Base-by-base conservation (phyloP, 2,329 filamentous ascomycete species). In the Chrysoporthe austroafricana region DNA sequence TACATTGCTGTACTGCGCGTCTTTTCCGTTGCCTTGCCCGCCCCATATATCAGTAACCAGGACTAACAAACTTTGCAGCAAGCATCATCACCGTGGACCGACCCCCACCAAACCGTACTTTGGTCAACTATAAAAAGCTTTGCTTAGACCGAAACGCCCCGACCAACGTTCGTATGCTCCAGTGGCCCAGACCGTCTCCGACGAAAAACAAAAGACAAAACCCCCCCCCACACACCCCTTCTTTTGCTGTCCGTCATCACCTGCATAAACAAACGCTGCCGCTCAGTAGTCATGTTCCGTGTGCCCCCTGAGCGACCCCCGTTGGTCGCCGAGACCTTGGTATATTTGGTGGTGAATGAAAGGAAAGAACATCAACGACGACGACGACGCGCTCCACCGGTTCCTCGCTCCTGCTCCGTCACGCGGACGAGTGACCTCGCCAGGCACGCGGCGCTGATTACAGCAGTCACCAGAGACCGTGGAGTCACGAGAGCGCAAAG, bases 1-100 rank as follows among this genome's bases (percentile, higher is more conserved):
- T 68, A 68, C 63, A 68, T 68, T 68, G 67, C 67, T 68, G 67
- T 68, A 60, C 63, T 58, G 63, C 48, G 50, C 50, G 67, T 68
- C 67, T 68, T 61, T 66, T 63, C 54, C 66, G 67, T 68, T 66
- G 63, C 67, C 63, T 68, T 64, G 62, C 62, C 42, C 50, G n/a
- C 50, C 26, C 43, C 44, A 16, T 44, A 21, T 46, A 62, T 34
- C 34, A 57, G 34, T 57, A 52, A 14, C 44, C 43, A 48, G 54
- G 54, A 18, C 43, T 39, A 26, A n/a, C 43, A 16, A 56, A 36
- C 48, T n/a, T 50, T 9, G 26, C 48, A 32, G 48, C 21, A 46
- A 62, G 60, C 39, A 57, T 32, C 26, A 46, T 39, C 43, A 42
- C 44, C 57, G 34, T 18, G 46, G 44, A n/a, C 54, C 57, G 56